Percentiles rank a stretch among this genome's conserved stretches.
phyloP scores from a whole-genome alignment of 2,329 filamentous ascomycete species.

The Corinectria fuckeliana region DNA sequence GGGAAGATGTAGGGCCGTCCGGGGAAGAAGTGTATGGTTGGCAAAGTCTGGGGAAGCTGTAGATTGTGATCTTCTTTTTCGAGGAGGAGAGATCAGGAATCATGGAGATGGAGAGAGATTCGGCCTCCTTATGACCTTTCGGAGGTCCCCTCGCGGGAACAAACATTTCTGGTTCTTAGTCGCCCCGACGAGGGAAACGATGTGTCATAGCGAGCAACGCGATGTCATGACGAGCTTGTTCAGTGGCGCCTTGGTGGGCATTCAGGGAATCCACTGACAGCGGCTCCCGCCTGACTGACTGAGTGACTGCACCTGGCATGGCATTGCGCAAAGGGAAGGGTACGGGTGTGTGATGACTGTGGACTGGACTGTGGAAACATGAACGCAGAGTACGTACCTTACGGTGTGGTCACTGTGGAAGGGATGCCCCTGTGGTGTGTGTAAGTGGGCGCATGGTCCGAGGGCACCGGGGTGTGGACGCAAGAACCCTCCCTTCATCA shows the following conservation, averaged over 20 bases:
- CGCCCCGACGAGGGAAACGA: conserved; percentile 31
- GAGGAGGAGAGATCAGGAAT: conserved; percentile 21
- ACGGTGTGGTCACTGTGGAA: neutral
- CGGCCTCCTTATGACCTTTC: conserved; percentile 20
- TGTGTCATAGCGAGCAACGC: conserved; percentile 38
- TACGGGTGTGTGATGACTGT: neutral
- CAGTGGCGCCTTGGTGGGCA: conserved; percentile 35
- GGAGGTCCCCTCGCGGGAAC: conserved; percentile 33
- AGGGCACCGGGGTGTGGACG: neutral
- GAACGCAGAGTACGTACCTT: too few species aligned
- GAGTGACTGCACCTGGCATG: conserved; percentile 24
- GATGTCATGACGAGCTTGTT: conserved; percentile 40
- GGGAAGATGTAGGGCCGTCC: conserved; percentile 10
- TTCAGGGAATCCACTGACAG: conserved; percentile 24
- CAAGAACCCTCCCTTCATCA: neutral
- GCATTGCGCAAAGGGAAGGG: neutral
- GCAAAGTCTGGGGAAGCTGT: conserved; percentile 14
- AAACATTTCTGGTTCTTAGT: conserved; percentile 32
- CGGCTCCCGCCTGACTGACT: conserved; percentile 37
- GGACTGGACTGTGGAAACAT: too few species aligned
- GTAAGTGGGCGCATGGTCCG: conserved; percentile 6
- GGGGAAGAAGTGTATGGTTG: conserved; percentile 10
- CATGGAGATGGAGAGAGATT: conserved; percentile 28
- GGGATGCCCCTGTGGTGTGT: neutral
- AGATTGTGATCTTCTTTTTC: conserved; percentile 17